Base-by-base conservation (phyloP, 768 basidiomycete genomes). In the Podaxis sp. region DNA sequence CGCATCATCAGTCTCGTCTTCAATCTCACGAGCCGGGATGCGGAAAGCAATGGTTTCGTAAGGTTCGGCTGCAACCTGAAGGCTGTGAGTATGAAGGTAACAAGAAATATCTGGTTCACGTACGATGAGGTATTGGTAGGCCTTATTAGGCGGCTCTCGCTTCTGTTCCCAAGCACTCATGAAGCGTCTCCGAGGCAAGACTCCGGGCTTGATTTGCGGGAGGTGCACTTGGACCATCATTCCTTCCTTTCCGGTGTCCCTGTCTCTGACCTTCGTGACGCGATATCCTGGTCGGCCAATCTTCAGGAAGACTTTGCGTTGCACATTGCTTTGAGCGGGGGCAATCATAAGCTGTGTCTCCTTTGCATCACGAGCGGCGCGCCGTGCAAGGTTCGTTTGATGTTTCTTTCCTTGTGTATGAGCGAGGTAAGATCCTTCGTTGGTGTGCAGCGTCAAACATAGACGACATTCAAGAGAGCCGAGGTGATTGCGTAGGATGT, bases 341-440 rank as follows among this genome's bases (percentile, higher is more conserved):
- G 92, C 89, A 63, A 96, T 88, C 83, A 92, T 94, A 65, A 96
- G 75, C 70, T 91, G 88, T 0, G 90, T 87, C 70, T 98, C 97
- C 71, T 98, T 97, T 50, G 93, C 91, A 80, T 98, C 97, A 64
- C 89, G 87, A n/a, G 96, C 96, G 0, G 97, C 97, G 65, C 97
- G 89, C 42, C 97, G 86, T 13, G 97, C 97, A 55, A 99, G 86
- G 71, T 98, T 98, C 3, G 95, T 98, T 72, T 98, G 97, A 72
- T 98, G 97, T 71, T 98, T 99, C 79, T 98, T 99, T 21, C 97
- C 97, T 77, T 98, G 97, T 0, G 97, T 99, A 68, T 99, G 97
- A 0, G 97, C 97, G 51, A 99, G 89, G 72, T 98, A 98, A 13
- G 95, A 97, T 18, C 97, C 97, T 76, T 99, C 97, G 68, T 98